Base-by-base conservation (phyloP, 805 yeast species). In the Komagataella mondaviorum region DNA sequence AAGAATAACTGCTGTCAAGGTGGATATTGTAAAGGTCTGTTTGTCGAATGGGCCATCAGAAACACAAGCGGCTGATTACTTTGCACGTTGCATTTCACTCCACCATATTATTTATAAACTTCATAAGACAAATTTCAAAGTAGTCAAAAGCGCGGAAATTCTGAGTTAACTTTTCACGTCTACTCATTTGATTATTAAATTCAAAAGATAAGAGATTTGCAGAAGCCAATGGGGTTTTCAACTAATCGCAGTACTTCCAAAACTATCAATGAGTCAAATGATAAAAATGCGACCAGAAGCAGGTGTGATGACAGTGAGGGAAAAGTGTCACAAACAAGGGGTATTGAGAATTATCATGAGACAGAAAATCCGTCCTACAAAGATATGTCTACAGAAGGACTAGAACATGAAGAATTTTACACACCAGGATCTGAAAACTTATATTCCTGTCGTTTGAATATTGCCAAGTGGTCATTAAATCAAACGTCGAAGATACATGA, bases 321-420 rank as follows among this genome's bases (percentile, higher is more conserved):
- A 30, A 4, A 10, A 10, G 39, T 8, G 8, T 30, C 39, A 45
- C 6, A 23, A 17, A 23, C 22, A 45, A 1, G 22, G 7, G 4
- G n/a, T 17, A 18, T 18, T 7, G 23, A 18, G 6, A 20, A 6
- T 18, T 45, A 4, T 14, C 4, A 18, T 18, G 24, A 23, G 24
- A 24, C 22, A 16, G 23, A 45, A 6, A 12, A 6, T 18, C 8
- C 47, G 17, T 16, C 24, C 16, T 14, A 45, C 24, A 12, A 7
- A 6, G 23, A 51, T 20, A 57, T 10, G 8, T 51, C 30, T 59
- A 66, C 58, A 1, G 70, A 62, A 6, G 75, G 64, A 1, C 73
- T 66, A 1, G 78, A 72, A 1, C 83, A 80, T 12, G 95, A 83
- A 49, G 96, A 88, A 54, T 89, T 85, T 60, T 88, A 80, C 59